Evolutionary conservation across 306 rosid species (phyloP).

Genomic region (Gastrolobium villosum): DNA sequence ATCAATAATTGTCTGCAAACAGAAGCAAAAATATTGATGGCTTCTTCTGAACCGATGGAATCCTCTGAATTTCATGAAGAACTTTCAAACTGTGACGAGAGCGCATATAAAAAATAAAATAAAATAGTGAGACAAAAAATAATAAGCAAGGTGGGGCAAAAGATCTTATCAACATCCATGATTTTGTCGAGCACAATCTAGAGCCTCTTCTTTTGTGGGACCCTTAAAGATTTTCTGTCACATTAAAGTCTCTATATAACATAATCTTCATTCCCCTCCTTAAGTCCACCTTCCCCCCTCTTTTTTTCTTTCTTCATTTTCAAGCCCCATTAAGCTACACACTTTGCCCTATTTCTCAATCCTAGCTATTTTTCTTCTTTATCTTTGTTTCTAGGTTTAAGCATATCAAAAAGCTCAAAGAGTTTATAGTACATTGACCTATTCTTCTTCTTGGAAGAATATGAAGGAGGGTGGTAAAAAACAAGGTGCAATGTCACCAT

Average conservation of each 20-base stretch:
- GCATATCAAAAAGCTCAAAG: neutral
- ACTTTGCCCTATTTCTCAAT: slow-evolving; percentile 7
- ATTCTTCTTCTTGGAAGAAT: slow-evolving; percentile 19
- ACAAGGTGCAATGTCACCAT: slow-evolving; percentile 86
- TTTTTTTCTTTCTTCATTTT: slow-evolving; percentile 18
- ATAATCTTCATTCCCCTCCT: slow-evolving; percentile 36
- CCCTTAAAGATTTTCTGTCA: slow-evolving; percentile 79
- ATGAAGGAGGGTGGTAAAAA: slow-evolving; percentile 88
- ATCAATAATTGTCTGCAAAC: slow-evolving; percentile 16
- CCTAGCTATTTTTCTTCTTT: neutral
- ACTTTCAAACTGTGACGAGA: slow-evolving; percentile 24
- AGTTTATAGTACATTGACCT: slow-evolving; percentile 5
- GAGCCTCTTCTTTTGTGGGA: slow-evolving; percentile 73
- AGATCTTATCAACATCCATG: slow-evolving; percentile 76
- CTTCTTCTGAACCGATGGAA: neutral
- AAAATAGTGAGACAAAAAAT: slow-evolving; percentile 53
- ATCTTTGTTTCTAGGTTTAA: neutral
- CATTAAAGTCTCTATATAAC: slow-evolving; percentile 63
- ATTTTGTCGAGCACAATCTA: slow-evolving; percentile 79
- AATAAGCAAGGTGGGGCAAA: slow-evolving; percentile 68
- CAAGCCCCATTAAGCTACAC: neutral
- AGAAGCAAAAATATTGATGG: neutral
- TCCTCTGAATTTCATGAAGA: slow-evolving; percentile 1
- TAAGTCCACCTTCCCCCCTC: slow-evolving; percentile 49
- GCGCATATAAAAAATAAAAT: neutral